Evolutionary conservation across 352 stramenopile species (phyloP), one percentile per base, ranked within the genome.

Genomic region (Phytophthora ohioensis): DNA sequence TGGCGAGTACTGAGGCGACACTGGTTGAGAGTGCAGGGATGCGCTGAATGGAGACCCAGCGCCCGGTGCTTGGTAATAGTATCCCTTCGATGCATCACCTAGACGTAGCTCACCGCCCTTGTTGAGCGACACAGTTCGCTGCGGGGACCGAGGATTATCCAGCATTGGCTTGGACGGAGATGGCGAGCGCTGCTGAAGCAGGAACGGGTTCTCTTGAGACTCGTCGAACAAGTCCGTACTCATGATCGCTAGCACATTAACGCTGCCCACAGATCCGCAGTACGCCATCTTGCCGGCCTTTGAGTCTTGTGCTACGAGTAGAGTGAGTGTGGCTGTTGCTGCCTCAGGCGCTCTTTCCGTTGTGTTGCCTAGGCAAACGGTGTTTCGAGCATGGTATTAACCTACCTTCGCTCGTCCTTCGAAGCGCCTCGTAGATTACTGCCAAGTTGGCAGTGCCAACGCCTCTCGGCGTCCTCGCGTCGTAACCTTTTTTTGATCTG

Each of bases 221-320:
- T 91, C 84, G 47, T 91, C 84, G 45, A 91, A 91, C 53, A 91
- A 60, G 31, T 92, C 84, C 1, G 79, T 87, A 73, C 82, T 91
- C 75, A 90, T 82, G 51, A 91, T 81, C 52, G 86, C 74, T 49
- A 91, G 61, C 62, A 92, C 82, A 41, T 90, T 90, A 10, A 92
- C 84, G 49, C 73, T 91, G 48, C 84, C 82, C 46, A 92, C 84
- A 12, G 84, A 67, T 43, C 82, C 84, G 46, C 76, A 89, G 64
- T 92, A 92, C 66, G 79, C 67, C 73, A 78, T 81, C 42, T 27
- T 3, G 21, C 21, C 21, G 21, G 21, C 1, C 21, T 27, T 27
- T 27, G 21, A 27, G 21, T 27, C 21, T 27, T 27, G 21, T 27
- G 21, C 21, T 27, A 27, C 21, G 21, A 27, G 21, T 27, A 27